A percentile compares a stretch with the other conserved stretches of the same genome.
Conservation (phyloP, 2,329 filamentous ascomycete genomes). For the Periconia macrospinosa region DNA sequence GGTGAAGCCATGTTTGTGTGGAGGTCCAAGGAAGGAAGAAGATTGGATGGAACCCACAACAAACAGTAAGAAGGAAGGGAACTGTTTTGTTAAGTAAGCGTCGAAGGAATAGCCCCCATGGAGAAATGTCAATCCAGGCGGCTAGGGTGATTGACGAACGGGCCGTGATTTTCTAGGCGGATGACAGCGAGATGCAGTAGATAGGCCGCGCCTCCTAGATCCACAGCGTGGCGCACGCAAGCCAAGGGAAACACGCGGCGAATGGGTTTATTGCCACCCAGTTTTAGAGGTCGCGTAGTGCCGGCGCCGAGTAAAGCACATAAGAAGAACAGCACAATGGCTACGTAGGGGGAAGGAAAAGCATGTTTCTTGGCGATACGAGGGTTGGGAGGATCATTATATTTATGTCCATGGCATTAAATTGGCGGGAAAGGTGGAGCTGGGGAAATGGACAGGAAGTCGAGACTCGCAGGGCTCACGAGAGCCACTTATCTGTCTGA, state of each 20-base stretch:
- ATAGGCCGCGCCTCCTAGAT: neutral
- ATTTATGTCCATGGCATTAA: neutral
- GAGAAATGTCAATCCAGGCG: neutral
- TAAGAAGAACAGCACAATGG: neutral
- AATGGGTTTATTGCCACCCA: neutral
- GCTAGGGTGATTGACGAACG: neutral
- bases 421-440: neutral
- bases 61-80: neutral
- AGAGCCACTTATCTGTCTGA: neutral
- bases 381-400: neutral
- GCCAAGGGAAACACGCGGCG: conserved; percentile 6
- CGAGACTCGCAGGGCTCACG: neutral
- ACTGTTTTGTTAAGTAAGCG: neutral
- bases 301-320: neutral
- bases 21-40: neutral
- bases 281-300: conserved; percentile 2
- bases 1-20: conserved; percentile 7
- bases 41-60: neutral
- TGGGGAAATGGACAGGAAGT: neutral
- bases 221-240: conserved; percentile 8
- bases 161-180: too few relatives aligned
- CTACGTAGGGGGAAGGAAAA: neutral
- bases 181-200: too few relatives aligned
- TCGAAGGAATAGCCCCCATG: neutral
- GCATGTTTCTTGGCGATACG: neutral